Base-by-base conservation (phyloP, 106 monocot genomes). In the Amphibolis antarctica region DNA sequence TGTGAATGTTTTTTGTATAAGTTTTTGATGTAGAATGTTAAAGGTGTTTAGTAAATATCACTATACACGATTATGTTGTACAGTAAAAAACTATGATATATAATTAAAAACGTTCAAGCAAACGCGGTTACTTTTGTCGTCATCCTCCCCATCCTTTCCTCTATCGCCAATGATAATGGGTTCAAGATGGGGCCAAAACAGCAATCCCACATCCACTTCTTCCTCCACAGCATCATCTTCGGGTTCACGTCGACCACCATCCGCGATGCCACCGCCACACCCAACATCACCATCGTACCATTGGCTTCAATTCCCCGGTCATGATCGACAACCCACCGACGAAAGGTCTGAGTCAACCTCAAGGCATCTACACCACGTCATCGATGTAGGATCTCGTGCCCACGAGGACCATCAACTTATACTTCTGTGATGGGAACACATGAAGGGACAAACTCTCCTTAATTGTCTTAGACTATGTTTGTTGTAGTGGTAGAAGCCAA, bases 121-220 rank as follows among this genome's bases (percentile, higher is more conserved):
- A n/a, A n/a, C 20, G 9, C 24, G 12, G 5, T 13, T 29, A 1
- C n/a, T n/a, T n/a, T 44, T 47, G 24, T 42, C 71, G 11, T 46
- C 70, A 46, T 51, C 49, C 47, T 42, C 7, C 36, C 36, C 49
- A 0, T 62, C 36, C 19, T 53, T n/a, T 29, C 29, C 50, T 4
- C 51, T 42, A 22, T 13, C 42, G 51, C 20, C 13, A 30, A 29
- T 19, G 50, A 21, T 14, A 30, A 21, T 27, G 59, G 19, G 27
- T 60, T 69, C 58, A 15, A 20, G 19, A 24, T 60, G 24, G 70
- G 70, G 3, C 28, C 45, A 9, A 56, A 73, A 58, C 65, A 58
- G 73, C 18, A 65, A 27, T 36, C 73, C 73, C 65, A 73, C 65
- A 24, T 73, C 27, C 73, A 66, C 73, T 73, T 73, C 73, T 73